Base-by-base conservation (phyloP, 2,329 filamentous ascomycete species). In the Ascochyta fabae region DNA sequence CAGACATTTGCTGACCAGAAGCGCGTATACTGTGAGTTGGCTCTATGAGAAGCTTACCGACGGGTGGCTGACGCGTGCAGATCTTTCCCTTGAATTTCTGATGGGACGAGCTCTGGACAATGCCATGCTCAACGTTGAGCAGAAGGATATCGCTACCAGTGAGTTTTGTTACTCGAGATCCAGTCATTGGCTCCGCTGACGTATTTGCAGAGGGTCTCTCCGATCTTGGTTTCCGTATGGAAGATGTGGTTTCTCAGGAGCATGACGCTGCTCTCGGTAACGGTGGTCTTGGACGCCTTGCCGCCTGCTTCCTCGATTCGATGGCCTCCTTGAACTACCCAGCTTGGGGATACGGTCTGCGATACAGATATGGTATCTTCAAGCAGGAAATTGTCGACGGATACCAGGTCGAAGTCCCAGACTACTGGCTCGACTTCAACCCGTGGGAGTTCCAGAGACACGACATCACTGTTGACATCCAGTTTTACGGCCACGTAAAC, bases 351-450 rank as follows among this genome's bases (percentile, higher is more conserved):
- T 99, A 99, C 70, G 95, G 94, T 51, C 81, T 99, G 65, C 87
- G 95, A 71, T 99, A 99, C 81, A 85, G 92, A 75, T 98, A 98
- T 59, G 80, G 80, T 73, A 99, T 99, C 75, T 99, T 99, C 87
- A 98, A 98, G 81, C 95, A 99, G 81, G 95, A 98, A 80, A 98
- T 99, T 68, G 88, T 97, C 57, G 90, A 98, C 71, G 95, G 95
- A 54, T 99, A 97, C 75, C 95, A 99, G 78, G 92, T 99, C 62
- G 95, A 99, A 74, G 90, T 98, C 56, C 95, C 95, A 19, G 95
- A 99, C 76, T 98, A 99, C 79, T 99, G 95, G 95, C 86, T 99
- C 49, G 95, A 98, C 75, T 97, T 98, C 78, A 99, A 99, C 78
- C 95, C 95, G 0, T 99, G 95, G 95, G 95, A 99, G 75, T 99